These are phyloP conservation scores for Juglanconis oblonga DNA, from an alignment of 2,329 filamentous ascomycete species.

Conservation along the genomic window DNA sequence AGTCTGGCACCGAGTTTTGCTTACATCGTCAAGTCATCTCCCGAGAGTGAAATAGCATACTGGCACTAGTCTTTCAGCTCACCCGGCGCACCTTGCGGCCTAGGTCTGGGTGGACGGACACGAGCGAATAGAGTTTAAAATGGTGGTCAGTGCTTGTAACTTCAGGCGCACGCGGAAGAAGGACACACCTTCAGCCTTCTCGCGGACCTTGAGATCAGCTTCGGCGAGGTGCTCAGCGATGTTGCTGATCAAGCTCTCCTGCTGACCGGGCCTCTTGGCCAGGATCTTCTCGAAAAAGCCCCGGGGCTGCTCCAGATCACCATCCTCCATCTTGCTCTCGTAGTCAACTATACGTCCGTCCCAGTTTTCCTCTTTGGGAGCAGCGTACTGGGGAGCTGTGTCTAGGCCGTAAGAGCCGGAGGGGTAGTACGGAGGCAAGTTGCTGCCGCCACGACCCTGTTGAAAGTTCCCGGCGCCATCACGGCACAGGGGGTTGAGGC, in stretches of 20 bases:
- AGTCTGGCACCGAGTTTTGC: no score
- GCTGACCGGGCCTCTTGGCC: slow-evolving; percentile 29
- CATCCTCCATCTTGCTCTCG: slow-evolving; percentile 2
- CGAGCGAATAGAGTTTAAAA: no score
- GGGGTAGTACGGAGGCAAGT: slow-evolving; percentile 5
- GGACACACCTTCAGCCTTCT: slow-evolving; percentile 24
- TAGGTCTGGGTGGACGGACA: no score
- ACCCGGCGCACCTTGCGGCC: no score
- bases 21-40: no score
- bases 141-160: no score
- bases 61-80: no score
- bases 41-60: no score
- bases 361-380: slow-evolving; percentile 14
- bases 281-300: slow-evolving; percentile 22
- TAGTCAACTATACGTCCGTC: slow-evolving; percentile 10
- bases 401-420: background rate
- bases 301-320: slow-evolving; percentile 16
- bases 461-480: slow-evolving; percentile 33
- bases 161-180: no score
- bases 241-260: slow-evolving; percentile 30
- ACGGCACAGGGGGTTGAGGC: slow-evolving; percentile 36
- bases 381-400: slow-evolving; percentile 8
- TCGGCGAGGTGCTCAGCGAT: slow-evolving; percentile 22
- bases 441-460: slow-evolving; percentile 22
- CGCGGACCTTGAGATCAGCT: slow-evolving; percentile 23